These are phyloP conservation scores for Phytophthora lateralis DNA, from an alignment of 352 stramenopile species.

Conservation along the genomic window DNA sequence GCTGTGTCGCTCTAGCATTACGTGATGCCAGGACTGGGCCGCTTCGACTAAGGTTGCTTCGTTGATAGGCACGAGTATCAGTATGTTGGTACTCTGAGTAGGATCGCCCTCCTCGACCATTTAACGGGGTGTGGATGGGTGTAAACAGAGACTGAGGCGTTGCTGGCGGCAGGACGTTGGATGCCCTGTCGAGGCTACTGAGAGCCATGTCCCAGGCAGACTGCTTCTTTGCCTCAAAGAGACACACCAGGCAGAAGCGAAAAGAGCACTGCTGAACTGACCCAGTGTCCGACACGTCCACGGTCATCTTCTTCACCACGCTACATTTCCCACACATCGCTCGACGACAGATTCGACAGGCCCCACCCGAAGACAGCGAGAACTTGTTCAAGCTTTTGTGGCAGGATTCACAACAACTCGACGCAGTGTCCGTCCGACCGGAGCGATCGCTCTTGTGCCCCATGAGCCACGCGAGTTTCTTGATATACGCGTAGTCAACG, in stretches of 20 bases:
- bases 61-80: background rate
- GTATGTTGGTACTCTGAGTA: slow-evolving; percentile 18
- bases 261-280: slow-evolving; percentile 42
- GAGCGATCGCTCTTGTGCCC: slow-evolving; percentile 20
- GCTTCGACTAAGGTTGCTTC: background rate
- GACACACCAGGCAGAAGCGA: slow-evolving; percentile 54
- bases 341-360: slow-evolving; percentile 50
- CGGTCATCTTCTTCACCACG: slow-evolving; percentile 58
- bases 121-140: background rate
- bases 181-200: slow-evolving; percentile 3
- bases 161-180: background rate
- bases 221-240: slow-evolving; percentile 51
- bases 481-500: slow-evolving; percentile 59
- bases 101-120: slow-evolving; percentile 8
- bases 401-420: slow-evolving; percentile 35
- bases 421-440: background rate
- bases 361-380: slow-evolving; percentile 17
- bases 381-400: slow-evolving; percentile 29
- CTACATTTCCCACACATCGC: slow-evolving; percentile 54
- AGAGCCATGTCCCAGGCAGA: slow-evolving; percentile 49
- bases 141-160: slow-evolving; percentile 1
- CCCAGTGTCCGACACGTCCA: slow-evolving; percentile 43
- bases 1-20: background rate
- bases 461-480: slow-evolving; percentile 70
- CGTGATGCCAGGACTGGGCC: background rate